A percentile compares a stretch with the other conserved stretches of the same genome.
phyloP scores from a whole-genome alignment of 495 filamentous ascomycete genomes.

The Delitschia confertaspora region DNA sequence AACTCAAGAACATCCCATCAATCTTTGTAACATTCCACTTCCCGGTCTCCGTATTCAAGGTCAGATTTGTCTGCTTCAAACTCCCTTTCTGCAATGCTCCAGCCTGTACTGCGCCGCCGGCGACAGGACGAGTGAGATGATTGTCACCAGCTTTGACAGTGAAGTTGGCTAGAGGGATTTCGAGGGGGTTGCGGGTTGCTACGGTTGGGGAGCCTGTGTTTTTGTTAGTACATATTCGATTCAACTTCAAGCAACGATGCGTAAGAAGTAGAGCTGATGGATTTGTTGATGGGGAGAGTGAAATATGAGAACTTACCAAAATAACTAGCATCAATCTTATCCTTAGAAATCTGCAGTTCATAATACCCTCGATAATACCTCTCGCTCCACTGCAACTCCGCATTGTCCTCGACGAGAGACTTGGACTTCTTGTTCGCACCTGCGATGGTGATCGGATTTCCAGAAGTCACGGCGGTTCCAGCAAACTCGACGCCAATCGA shows the following conservation, averaged over 20 bases:
- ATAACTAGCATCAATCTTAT: slow-evolving; percentile 38
- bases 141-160: slow-evolving; percentile 47
- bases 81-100: slow-evolving; percentile 41
- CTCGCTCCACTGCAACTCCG: slow-evolving; percentile 57
- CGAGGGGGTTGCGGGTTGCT: slow-evolving; percentile 31
- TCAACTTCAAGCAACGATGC: too few species aligned
- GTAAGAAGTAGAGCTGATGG: too few species aligned
- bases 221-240: too few species aligned
- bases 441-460: slow-evolving; percentile 39
- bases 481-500: slow-evolving; percentile 57
- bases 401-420: slow-evolving; percentile 42
- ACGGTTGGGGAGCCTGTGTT: slow-evolving; percentile 38
- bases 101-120: slow-evolving; percentile 38
- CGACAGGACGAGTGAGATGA: slow-evolving; percentile 37
- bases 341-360: slow-evolving; percentile 28
- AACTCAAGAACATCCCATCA: neutral
- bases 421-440: slow-evolving; percentile 34
- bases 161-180: slow-evolving; percentile 50
- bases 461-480: slow-evolving; percentile 50
- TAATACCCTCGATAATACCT: slow-evolving; percentile 49
- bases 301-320: too few species aligned
- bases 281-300: too few species aligned
- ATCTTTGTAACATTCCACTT: neutral
- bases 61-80: slow-evolving; percentile 39
- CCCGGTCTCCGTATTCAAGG: slow-evolving; percentile 13